Base-by-base conservation (phyloP, 805 yeast genomes). In the Candida nanaspora region DNA sequence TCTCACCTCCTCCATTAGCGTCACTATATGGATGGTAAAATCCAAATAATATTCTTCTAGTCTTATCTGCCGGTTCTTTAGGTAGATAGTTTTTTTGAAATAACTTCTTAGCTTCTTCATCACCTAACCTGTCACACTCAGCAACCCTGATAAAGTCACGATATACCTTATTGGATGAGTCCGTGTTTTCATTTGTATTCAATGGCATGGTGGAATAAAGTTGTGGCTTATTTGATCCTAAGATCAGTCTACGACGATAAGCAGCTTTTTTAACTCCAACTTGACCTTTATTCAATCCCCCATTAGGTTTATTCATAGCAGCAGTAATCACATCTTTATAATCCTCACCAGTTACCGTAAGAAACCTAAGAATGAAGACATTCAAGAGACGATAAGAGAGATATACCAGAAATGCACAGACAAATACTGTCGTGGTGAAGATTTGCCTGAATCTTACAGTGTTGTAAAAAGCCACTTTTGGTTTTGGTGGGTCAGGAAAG, bases 1-100 rank as follows among this genome's bases (percentile, higher is more conserved):
- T 76, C 57, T 93, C 99, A 20, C 99, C 99, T 25, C 99, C 99
- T 16, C 99, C 99, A 35, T 95, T 96, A 31, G 96, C 94, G 57
- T 85, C 86, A 47, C 96, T 88, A 52, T 82, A 85, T 0, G 98
- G 98, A 62, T 93, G 99, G 66, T 93, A 88, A 54, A 84, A 89
- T 6, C 98, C 99, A 56, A 68, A 82, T 10, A 86, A 59, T 9
- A 69, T 49, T 32, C 53, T 58, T 22, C 85, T 55, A 14, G 48
- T 43, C 1, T 63, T 58, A 49, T 70, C 75, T 2, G 53, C 46
- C 2, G 59, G 57, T 39, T 56, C 64, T 30, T 70, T 52, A 8
- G 59, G 55, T 15, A 40, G 40, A 21, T 44, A 46, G 7, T 63
- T 62, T 33, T 52, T 56, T 6, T 44, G 47, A 18, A 51, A 36